These are phyloP conservation scores for Blastomyces percursus DNA, from an alignment of 2,329 filamentous ascomycete genomes.

Conservation along the genomic window DNA sequence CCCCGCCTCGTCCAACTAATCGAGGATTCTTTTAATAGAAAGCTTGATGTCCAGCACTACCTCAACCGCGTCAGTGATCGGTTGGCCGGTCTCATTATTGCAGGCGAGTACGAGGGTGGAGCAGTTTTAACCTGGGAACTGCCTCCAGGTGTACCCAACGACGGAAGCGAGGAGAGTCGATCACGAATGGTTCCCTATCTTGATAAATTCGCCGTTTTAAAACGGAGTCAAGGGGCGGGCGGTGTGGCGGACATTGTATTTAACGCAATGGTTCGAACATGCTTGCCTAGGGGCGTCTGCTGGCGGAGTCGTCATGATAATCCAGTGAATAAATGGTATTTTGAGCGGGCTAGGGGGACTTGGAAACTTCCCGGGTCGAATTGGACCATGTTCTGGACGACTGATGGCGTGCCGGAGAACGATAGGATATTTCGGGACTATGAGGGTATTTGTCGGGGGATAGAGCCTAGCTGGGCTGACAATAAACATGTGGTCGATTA, in stretches of 20 bases:
- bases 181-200: constrained; percentile 76
- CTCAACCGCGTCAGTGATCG: constrained; percentile 66
- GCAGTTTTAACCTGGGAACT: constrained; percentile 92
- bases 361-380: constrained; percentile 70
- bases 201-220: constrained; percentile 93
- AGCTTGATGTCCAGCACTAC: constrained; percentile 74
- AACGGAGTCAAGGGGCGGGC: constrained; percentile 74
- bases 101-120: constrained; percentile 91
- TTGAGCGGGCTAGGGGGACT: constrained; percentile 75
- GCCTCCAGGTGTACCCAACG: constrained; percentile 49
- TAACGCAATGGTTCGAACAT: constrained; percentile 83
- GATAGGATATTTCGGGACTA: constrained; percentile 54
- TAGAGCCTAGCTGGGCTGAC: constrained; percentile 41
- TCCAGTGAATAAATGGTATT: constrained; percentile 99
- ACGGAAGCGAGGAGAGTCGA: constrained; percentile 41
- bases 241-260: constrained; percentile 95
- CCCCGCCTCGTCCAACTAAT: constrained; percentile 75
- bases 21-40: constrained; percentile 81
- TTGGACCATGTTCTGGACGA: constrained; percentile 99
- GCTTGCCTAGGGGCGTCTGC: constrained; percentile 79
- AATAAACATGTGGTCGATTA: constrained; percentile 45
- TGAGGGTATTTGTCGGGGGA: constrained; percentile 59
- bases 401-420: constrained; percentile 48
- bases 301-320: constrained; percentile 87
- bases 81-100: constrained; percentile 84